A percentile compares a stretch with the other conserved stretches of the same genome.
Evolutionary conservation across 2,329 filamentous ascomycete species (phyloP).

Genomic region (Pyricularia pennisetigena): DNA sequence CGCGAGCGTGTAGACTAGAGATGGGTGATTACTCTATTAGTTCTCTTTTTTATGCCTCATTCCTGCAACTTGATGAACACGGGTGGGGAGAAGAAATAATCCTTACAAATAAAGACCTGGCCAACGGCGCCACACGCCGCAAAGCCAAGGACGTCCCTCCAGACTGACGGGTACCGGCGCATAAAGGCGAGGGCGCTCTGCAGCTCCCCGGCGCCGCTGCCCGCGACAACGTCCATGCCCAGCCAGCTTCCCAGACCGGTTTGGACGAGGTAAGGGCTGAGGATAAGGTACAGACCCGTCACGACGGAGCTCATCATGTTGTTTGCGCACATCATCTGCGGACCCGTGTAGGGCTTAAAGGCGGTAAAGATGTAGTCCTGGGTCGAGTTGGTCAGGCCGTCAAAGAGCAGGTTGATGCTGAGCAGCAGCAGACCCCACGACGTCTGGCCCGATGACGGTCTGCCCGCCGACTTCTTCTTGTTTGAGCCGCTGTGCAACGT

Average conservation of each 20-base stretch:
- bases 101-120: slow-evolving; percentile 86
- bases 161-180: slow-evolving; percentile 66
- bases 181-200: slow-evolving; percentile 73
- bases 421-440: slow-evolving; percentile 76
- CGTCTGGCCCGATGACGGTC: slow-evolving; percentile 43
- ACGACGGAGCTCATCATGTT: slow-evolving; percentile 78
- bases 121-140: slow-evolving; percentile 83
- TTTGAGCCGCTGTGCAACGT: slow-evolving; percentile 68
- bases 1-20: slow-evolving; percentile 73
- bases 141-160: slow-evolving; percentile 83
- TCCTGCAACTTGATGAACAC: neutral
- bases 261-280: slow-evolving; percentile 70
- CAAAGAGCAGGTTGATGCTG: slow-evolving; percentile 83
- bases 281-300: slow-evolving; percentile 64
- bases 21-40: slow-evolving; percentile 10
- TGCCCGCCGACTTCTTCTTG: slow-evolving; percentile 28
- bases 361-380: slow-evolving; percentile 87
- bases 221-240: slow-evolving; percentile 52
- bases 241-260: slow-evolving; percentile 56
- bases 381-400: slow-evolving; percentile 91
- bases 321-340: slow-evolving; percentile 99
- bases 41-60: neutral
- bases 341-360: slow-evolving; percentile 74
- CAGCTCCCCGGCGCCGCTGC: slow-evolving; percentile 65
- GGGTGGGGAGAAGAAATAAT: neutral